Evolutionary conservation across 2,329 filamentous ascomycete species (phyloP), one percentile per base, ranked within the genome.

Genomic region (Juglanconis juglandina): DNA sequence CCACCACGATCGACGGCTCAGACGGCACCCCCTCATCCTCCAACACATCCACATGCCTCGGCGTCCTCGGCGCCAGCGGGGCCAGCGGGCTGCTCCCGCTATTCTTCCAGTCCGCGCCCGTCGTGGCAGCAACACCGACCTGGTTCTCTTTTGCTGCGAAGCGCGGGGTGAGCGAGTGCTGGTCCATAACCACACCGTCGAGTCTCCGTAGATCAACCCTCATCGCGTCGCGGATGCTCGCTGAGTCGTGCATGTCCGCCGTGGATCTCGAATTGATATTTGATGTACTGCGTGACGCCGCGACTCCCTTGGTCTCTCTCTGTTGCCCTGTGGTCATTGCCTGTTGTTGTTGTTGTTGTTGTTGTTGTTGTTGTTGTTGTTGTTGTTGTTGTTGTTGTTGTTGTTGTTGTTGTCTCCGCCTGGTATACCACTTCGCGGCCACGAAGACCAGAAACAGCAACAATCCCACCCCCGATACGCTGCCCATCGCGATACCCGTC

Each of bases 41-140:
- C 62, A 87, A 85, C 65, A 90, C 79, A 64, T 85, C 78, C 77
- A 85, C 79, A 77, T 83, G 81, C 62, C 81, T 84, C 3, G 98
- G 81, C 0, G 88, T 90, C 34, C 87, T 81, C 65, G 87, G 83
- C 30, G 79, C 87, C 0, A 91, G 90, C 63, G 60, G 53, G 13
- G 54, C 51, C 24, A 24, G 24, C 24, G 24, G 24, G 3, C 24
- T 37, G 3, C 8, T 32, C 37, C 24, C 37, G 11, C 11, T 48
- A 2, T 4, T 39, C 41, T 41, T 39, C 60, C 60, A 60, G 1
- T 62, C 53, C 7, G 57, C 57, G 9, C 60, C 60, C 2, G 60
- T 62, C 32, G 60, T 37, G 11, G 53, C 48, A 11, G 53, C 49
- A 10, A 46, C 41, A 32, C 1, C 46, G 24, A 56, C 34, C 24